phyloP scores from a whole-genome alignment of 1,284 basidiomycete species.

The Tilletia walkeri region DNA sequence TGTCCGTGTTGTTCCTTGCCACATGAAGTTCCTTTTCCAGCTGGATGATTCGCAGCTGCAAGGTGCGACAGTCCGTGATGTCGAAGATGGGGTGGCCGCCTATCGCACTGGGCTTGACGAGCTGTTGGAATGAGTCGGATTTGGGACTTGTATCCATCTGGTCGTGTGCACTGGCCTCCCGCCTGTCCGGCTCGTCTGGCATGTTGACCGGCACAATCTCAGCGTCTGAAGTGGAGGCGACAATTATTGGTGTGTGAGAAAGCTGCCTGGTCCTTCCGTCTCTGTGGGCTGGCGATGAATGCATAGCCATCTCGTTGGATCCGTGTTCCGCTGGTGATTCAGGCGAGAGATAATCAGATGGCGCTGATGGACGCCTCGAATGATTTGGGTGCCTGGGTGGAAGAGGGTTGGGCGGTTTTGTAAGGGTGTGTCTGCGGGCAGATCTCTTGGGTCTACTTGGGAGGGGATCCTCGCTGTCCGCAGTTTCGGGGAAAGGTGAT shows the following conservation, averaged over 20 bases:
- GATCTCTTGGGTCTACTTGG: too few species aligned
- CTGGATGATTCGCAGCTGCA: neutral
- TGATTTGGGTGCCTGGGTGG: too few species aligned
- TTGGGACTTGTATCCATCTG: neutral
- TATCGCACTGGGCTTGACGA: neutral
- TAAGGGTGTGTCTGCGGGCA: too few species aligned
- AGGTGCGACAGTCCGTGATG: neutral
- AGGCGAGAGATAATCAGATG: too few species aligned
- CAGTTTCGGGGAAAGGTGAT: too few species aligned
- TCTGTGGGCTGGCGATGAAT: too few species aligned
- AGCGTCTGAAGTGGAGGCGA: neutral
- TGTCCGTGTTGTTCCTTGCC: neutral
- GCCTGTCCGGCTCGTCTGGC: neutral
- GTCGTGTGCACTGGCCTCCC: neutral
- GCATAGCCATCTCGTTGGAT: too few species aligned
- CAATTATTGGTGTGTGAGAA: neutral
- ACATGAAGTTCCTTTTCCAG: neutral
- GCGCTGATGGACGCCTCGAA: too few species aligned
- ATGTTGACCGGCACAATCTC: neutral
- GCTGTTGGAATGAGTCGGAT: neutral
- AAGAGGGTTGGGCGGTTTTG: too few species aligned
- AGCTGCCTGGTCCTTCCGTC: neutral
- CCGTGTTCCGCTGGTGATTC: too few species aligned
- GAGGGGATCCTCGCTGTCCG: too few species aligned
- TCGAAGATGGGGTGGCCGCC: constrained; percentile 1